Base-by-base conservation (phyloP, 2,329 filamentous ascomycete species). In the Aureobasidium uvarum region DNA sequence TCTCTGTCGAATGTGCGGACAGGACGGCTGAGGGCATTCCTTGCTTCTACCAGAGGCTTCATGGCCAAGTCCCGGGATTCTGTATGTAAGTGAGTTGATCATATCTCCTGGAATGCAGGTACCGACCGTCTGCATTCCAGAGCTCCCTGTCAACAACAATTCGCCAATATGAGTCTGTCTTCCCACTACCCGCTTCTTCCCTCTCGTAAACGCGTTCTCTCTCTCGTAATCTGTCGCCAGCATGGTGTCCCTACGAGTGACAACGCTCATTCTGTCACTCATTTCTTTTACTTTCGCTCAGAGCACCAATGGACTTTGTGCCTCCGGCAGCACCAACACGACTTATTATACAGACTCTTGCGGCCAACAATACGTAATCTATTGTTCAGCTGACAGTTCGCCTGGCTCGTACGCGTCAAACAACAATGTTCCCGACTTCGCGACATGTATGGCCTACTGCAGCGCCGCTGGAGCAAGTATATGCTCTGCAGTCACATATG, bases 381-480 rank as follows among this genome's bases (percentile, higher is more conserved):
- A 64, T 54, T 67, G 66, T 50, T 66, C 66, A n/a, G 48, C 59
- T 18, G 66, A 67, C 38, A 38, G 52, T n/a, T 36, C 33, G 5
- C 64, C 66, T 10, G 59, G 60, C 25, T 50, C 66, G 8, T 67
- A 66, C 23, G 20, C 31, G 2, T 25, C 59, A 10, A 20, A 45
- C 36, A 36, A 48, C 23, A 36, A 41, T 33, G 64, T 55, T 18
- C 23, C 48, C 7, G 31, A 20, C 20, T 64, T 64, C 28, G 60
- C 50, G 1, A 39, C 41, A 5, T 64, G 60, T 38, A 54, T 64
- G 60, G 25, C 18, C 20, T 46, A 46, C 31, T 64, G 60, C 60
- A 55, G 50, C 41, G 52, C 52, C n/a, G n/a, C 25, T 14, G 39
- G 41, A 8, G 11, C 31, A 14, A 52, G 18, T 2, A 4, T 14